Conservation (phyloP, 805 yeast species). For the Nakazawaea pomicola region DNA sequence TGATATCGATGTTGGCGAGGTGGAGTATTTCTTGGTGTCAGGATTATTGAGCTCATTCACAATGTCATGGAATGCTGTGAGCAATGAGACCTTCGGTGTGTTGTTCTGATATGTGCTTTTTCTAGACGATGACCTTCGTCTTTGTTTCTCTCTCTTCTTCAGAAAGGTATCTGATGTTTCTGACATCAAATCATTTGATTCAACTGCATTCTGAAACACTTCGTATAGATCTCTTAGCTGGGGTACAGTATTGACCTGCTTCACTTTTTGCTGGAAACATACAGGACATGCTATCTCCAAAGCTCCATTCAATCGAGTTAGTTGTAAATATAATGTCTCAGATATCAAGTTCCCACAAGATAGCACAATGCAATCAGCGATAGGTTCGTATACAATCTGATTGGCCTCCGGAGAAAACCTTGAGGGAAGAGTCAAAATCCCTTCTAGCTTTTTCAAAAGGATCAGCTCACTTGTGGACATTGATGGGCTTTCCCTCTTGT, state of each 20-base stretch:
- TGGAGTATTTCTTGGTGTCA: neutral
- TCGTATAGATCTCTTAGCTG: constrained; percentile 25
- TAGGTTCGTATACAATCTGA: constrained; percentile 17
- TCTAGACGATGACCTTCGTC: constrained; percentile 15
- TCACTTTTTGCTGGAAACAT: constrained; percentile 22
- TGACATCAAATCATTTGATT: constrained; percentile 9
- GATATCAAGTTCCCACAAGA: constrained; percentile 39
- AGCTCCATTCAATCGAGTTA: constrained; percentile 16
- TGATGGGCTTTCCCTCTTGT: too few relatives aligned
- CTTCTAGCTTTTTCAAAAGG: constrained; percentile 4
- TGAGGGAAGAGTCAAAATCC: constrained; percentile 7
- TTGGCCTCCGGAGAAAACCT: constrained; percentile 5
- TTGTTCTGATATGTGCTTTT: constrained; percentile 7
- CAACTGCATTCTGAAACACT: constrained; percentile 1
- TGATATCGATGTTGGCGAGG: neutral
- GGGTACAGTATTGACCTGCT: constrained; percentile 26
- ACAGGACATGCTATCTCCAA: constrained; percentile 30
- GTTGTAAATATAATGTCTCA: constrained; percentile 21
- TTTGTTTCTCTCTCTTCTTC: constrained; percentile 6
- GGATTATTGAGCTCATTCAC: constrained; percentile 23
- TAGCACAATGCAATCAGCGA: constrained; percentile 27
- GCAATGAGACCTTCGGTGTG: constrained; percentile 20
- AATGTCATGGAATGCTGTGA: constrained; percentile 32
- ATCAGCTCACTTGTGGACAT: too few relatives aligned
- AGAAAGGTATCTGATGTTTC: constrained; percentile 8